phyloP scores from a whole-genome alignment of 176 grass and related monocot genomes.

The Eragrostis curvula region DNA sequence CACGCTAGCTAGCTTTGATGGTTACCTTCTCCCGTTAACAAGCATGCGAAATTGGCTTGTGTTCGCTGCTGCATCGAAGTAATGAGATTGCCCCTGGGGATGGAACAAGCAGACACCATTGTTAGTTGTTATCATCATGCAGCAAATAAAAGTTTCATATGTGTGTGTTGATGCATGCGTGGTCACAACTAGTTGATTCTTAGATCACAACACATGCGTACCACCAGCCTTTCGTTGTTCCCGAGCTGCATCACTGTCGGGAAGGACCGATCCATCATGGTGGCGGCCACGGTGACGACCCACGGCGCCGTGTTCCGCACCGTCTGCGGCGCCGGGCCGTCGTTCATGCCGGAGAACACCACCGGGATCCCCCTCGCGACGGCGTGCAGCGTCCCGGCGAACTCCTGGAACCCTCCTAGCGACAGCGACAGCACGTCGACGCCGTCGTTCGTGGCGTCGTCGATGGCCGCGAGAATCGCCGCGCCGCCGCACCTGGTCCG shows the following conservation, averaged over 20 bases:
- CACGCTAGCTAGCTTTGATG: background rate
- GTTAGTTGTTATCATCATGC: too few relatives aligned
- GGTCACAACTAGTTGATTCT: too few relatives aligned
- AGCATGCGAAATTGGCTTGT: constrained; percentile 14
- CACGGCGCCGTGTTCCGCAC: constrained; percentile 41
- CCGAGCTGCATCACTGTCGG: constrained; percentile 48
- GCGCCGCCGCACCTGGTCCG: fast-evolving
- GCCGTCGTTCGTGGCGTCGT: constrained; percentile 65
- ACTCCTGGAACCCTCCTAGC: background rate
- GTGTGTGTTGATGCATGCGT: too few relatives aligned
- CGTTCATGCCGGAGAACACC: constrained; percentile 42
- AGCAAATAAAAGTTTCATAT: too few relatives aligned
- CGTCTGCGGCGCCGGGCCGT: constrained; percentile 27
- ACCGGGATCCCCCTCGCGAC: constrained; percentile 49
- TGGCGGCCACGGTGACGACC: constrained; percentile 53
- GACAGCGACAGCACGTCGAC: constrained; percentile 74
- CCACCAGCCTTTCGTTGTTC: constrained; percentile 49
- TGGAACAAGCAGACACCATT: background rate
- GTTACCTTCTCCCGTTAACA: constrained; percentile 29
- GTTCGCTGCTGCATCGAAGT: constrained; percentile 15
- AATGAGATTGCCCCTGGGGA: constrained; percentile 49
- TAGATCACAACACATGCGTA: constrained; percentile 12
- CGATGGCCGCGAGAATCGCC: constrained; percentile 34
- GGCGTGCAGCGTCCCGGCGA: constrained; percentile 47
- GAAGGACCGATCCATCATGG: constrained; percentile 59